Evolutionary conservation across 1,139 yeast species (phyloP).

Genomic region (Candida tropicalis): DNA sequence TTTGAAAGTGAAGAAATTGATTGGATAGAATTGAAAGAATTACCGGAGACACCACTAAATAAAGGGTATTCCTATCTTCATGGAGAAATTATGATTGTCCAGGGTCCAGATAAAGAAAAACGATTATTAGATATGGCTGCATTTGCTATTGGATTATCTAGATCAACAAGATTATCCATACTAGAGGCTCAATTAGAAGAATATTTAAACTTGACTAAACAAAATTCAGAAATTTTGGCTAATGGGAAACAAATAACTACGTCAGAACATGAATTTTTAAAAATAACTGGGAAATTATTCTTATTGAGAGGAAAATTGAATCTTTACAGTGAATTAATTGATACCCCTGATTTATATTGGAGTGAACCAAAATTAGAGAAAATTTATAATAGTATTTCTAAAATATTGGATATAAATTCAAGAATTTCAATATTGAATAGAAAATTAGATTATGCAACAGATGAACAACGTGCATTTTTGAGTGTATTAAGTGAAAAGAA

Average conservation of each 20-base stretch:
- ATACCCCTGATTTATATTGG: slow-evolving; percentile 93
- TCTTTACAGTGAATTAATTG: slow-evolving; percentile 84
- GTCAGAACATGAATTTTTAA: slow-evolving; percentile 64
- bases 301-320: slow-evolving; percentile 80
- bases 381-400: slow-evolving; percentile 70
- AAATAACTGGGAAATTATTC: slow-evolving; percentile 72
- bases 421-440: slow-evolving; percentile 79
- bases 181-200: slow-evolving; percentile 72
- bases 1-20: slow-evolving; percentile 88
- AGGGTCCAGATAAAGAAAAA: slow-evolving; percentile 48
- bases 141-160: slow-evolving; percentile 81
- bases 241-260: slow-evolving; percentile 60
- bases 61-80: slow-evolving; percentile 49
- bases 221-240: slow-evolving; percentile 66
- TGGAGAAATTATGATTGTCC: slow-evolving; percentile 71
- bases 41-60: slow-evolving; percentile 28
- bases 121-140: slow-evolving; percentile 79
- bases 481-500: slow-evolving; percentile 77
- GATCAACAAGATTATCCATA: slow-evolving; percentile 83
- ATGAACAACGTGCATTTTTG: slow-evolving; percentile 78
- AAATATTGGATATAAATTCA: slow-evolving; percentile 72
- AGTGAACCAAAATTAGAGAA: slow-evolving; percentile 82
- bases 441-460: slow-evolving; percentile 87
- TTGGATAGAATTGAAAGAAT: slow-evolving; percentile 54
- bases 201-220: slow-evolving; percentile 62